Base-by-base conservation (phyloP, 1,284 basidiomycete genomes). In the Sanghuangporus sanghuang region DNA sequence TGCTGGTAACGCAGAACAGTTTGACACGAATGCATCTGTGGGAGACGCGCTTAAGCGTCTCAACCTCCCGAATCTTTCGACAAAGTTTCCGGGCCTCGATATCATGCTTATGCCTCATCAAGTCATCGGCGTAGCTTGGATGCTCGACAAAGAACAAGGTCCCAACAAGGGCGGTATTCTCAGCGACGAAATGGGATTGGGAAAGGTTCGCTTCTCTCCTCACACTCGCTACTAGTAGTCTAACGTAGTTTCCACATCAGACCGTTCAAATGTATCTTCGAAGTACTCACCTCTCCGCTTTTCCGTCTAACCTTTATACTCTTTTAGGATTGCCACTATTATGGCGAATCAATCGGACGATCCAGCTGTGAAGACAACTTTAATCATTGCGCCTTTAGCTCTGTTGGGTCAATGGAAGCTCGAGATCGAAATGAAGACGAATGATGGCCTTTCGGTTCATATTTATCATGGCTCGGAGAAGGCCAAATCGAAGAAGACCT, bases 111-210 rank as follows among this genome's bases (percentile, higher is more conserved):
- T 89, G 78, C 79, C 86, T 11, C 86, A 89, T 73, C 87, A 90
- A 67, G 77, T 79, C 3, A 84, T 89, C 57, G 82, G 86, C 1
- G 85, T 87, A 0, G 79, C 83, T 1, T 89, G 87, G 87, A 86
- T 87, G 83, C 68, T 82, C 2, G 78, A 83, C 32, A 82, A 83
- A 58, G 87, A 89, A 70, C 73, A 73, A 48, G 74, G 77, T 35
- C 18, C 59, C 0, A 65, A 76, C 16, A 77, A 76, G 42, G 84
- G 84, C 66, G 91, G 90, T 35, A 87, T 86, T 68, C 74, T 93
- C 11, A 88, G 85, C 4, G 93, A 96, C 71, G 93, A 95, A 73
- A 86, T 87, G 85, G 81, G 81, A 75, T 75, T 82, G 55, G 61
- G 61, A 35, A 62, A 62, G 61, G 61, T 66, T 52, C 46, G 56